phyloP scores from a whole-genome alignment of 2,329 filamentous ascomycete genomes.

The Balansia obtecta region DNA sequence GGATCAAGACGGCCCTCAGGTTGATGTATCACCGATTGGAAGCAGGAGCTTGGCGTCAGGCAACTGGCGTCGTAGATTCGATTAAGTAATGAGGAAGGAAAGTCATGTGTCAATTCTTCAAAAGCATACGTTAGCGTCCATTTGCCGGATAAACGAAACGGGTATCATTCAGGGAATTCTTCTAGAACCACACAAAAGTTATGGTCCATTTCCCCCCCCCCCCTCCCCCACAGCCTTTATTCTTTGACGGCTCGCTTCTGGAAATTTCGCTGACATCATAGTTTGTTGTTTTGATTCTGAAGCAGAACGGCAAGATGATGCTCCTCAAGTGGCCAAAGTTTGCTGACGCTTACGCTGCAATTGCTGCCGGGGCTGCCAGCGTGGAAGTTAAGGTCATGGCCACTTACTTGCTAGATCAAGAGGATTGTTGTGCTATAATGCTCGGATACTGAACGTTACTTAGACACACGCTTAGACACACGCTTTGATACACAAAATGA shows the following conservation, averaged over 20 bases:
- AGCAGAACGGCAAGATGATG: too few species aligned
- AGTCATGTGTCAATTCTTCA: not conserved
- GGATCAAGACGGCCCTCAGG: constrained; percentile 1
- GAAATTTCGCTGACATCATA: not conserved
- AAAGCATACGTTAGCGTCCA: not conserved
- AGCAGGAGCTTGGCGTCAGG: constrained; percentile 4
- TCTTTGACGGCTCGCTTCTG: not conserved
- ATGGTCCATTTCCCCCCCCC: not conserved
- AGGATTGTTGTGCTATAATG: too few species aligned
- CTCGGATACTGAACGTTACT: too few species aligned
- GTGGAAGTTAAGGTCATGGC: too few species aligned
- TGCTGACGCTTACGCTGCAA: too few species aligned
- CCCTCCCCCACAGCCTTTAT: not conserved
- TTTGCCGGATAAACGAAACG: not conserved
- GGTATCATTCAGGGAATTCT: not conserved
- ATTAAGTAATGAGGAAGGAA: not conserved
- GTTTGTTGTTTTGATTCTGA: not conserved
- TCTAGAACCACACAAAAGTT: not conserved
- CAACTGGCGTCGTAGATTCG: constrained; percentile 4
- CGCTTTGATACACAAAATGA: too few species aligned
- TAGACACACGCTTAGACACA: too few species aligned
- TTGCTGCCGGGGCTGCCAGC: too few species aligned
- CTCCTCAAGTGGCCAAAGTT: too few species aligned
- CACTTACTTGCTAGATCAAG: too few species aligned
- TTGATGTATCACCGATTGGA: not conserved